phyloP scores from a whole-genome alignment of 2,329 filamentous ascomycete genomes.

The Epichloe coenophiala region DNA sequence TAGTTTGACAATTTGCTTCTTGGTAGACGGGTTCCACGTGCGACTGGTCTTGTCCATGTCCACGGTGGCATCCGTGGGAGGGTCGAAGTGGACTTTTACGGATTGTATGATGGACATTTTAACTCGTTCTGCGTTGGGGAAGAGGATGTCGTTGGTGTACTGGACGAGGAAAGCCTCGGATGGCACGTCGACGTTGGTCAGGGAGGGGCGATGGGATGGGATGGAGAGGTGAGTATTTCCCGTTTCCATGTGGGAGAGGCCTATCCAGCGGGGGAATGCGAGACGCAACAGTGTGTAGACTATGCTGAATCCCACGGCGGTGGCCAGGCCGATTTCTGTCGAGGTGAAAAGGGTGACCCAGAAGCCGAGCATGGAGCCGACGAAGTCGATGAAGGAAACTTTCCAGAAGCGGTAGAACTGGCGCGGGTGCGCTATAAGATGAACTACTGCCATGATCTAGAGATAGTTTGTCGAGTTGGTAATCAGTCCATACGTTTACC shows the following conservation, averaged over 20 bases:
- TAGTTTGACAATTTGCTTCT: conserved; percentile 31
- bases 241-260: conserved; percentile 16
- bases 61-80: conserved; percentile 27
- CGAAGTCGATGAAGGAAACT: conserved; percentile 50
- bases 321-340: conserved; percentile 45
- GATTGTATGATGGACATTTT: conserved; percentile 36
- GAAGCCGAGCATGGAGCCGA: conserved; percentile 48
- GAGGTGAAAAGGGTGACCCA: conserved; percentile 50
- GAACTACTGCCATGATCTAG: conserved; percentile 47
- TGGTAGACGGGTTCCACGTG: conserved; percentile 40
- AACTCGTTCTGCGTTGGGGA: conserved; percentile 43
- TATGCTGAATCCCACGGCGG: conserved; percentile 51
- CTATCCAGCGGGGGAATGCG: conserved; percentile 35
- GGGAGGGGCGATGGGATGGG: conserved; percentile 8
- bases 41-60: conserved; percentile 26
- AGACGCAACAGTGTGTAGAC: conserved; percentile 45
- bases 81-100: conserved; percentile 26
- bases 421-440: conserved; percentile 43
- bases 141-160: conserved; percentile 45
- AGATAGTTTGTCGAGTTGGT: not conserved
- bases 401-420: conserved; percentile 52
- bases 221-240: conserved; percentile 17
- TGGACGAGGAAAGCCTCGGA: conserved; percentile 41
- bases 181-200: conserved; percentile 18
- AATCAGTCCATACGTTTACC: not conserved